Conservation (phyloP, 176 grass and related monocot species). For the Oryza nivara region DNA sequence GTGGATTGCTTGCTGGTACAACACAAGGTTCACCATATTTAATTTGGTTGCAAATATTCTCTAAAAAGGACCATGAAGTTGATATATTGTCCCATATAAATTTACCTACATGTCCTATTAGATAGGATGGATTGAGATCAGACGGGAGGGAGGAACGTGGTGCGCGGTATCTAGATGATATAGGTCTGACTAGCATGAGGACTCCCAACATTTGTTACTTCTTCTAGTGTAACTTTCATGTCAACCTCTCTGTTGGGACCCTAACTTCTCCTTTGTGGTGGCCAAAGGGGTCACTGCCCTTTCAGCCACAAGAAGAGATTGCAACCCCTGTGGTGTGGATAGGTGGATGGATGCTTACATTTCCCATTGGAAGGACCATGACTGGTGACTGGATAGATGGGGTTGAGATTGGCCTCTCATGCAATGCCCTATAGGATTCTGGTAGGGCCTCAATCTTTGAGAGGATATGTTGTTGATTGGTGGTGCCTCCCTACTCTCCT, state of each 20-base stretch:
- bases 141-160: neutral
- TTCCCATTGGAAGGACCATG: neutral
- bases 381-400: neutral
- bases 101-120: neutral
- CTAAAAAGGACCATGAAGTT: neutral
- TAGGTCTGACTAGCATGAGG: neutral
- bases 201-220: constrained; percentile 12
- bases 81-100: neutral
- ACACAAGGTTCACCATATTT: neutral
- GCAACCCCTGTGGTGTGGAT: constrained; percentile 36
- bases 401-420: neutral
- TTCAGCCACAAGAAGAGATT: constrained; percentile 42
- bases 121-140: neutral
- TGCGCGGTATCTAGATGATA: neutral
- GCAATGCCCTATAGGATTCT: constrained; percentile 30
- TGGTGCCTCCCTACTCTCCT: neutral
- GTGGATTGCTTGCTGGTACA: neutral
- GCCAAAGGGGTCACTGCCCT: constrained; percentile 38
- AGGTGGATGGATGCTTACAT: constrained; percentile 20
- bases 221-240: constrained; percentile 43
- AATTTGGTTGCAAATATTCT: neutral
- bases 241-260: constrained; percentile 37
- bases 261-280: constrained; percentile 16
- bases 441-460: constrained; percentile 15
- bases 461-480: constrained; percentile 3